These are phyloP conservation scores for Paraurostyla sp. DNA, from an alignment of 73 alveolate species.

Conservation along the genomic window DNA sequence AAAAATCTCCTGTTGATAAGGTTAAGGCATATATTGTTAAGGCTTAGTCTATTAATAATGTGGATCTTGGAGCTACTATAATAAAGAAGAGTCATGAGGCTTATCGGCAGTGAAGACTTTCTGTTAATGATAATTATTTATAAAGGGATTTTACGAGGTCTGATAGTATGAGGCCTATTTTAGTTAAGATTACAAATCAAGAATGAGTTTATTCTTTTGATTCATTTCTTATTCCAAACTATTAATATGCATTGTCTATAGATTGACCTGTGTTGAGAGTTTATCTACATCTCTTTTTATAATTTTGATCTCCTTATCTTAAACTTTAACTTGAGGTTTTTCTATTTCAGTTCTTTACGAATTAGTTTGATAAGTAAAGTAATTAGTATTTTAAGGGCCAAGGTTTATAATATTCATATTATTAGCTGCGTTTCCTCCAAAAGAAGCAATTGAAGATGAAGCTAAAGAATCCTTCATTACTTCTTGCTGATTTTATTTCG, in stretches of 20 bases:
- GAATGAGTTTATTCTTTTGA: neutral
- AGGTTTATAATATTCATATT: neutral
- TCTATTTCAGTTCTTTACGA: neutral
- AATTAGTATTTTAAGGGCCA: neutral
- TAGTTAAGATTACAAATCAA: neutral
- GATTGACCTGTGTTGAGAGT: neutral
- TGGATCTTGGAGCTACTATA: no score
- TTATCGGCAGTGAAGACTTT: no score
- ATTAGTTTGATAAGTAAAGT: neutral
- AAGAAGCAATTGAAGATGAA: neutral
- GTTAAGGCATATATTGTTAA: no score
- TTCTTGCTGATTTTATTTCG: neutral
- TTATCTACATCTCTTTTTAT: conserved; percentile 4
- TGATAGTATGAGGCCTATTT: no score
- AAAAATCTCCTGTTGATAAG: no score
- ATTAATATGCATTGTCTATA: neutral
- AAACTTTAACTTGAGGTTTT: neutral
- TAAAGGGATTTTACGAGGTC: no score
- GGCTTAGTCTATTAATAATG: no score
- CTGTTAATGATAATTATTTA: no score
- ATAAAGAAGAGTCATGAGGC: no score
- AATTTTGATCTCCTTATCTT: neutral
- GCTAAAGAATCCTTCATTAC: conserved; percentile 37
- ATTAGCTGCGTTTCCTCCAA: neutral
- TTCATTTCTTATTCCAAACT: conserved; percentile 14